Base-by-base conservation (phyloP, 345 rosid species). In the Clarkia xantiana region DNA sequence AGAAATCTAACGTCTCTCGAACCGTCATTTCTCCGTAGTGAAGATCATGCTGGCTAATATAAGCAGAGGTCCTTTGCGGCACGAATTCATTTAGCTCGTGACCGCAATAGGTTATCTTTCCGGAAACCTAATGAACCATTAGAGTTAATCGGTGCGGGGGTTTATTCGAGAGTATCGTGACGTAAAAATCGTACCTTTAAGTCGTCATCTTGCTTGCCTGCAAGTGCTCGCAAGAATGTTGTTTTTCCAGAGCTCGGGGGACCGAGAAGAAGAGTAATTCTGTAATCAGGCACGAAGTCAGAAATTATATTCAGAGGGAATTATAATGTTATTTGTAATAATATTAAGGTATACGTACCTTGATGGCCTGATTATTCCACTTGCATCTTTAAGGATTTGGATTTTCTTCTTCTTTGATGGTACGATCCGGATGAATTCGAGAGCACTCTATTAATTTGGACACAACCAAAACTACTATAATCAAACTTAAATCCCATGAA, bases 11-110 rank as follows among this genome's bases (percentile, higher is more conserved):
- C 0, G 95, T 80, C 67, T 88, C 97, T 57, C 86, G 62, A 7
- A 88, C 95, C 0, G 97, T 88, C 86, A 88, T 68, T 58, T 84
- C 93, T 40, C 82, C 95, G 45, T 71, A 46, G 52, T 84, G 97
- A 62, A 80, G 77, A 62, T 88, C 97, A 42, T 84, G 81, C 52
- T 88, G 97, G 52, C 97, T 71, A 47, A 84, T 78, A 58, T 88
- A 88, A 14, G 97, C 86, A 55, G 84, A 78, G 0, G 95, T 77
- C 59, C 81, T 79, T 44, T 78, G 82, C 14, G 97, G 95, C 25
- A 79, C 66, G 51, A 88, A 84, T 65, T 84, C 97, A 3, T 64
- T 40, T 59, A 88, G 58, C 39, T 64, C 80, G 51, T 82, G 84
- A 19, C 86, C 97, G 9, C 86, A 79, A 67, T 81, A 84, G n/a